Evolutionary conservation across 495 filamentous ascomycete genomes (phyloP).

Genomic region (Xylaria grammica): DNA sequence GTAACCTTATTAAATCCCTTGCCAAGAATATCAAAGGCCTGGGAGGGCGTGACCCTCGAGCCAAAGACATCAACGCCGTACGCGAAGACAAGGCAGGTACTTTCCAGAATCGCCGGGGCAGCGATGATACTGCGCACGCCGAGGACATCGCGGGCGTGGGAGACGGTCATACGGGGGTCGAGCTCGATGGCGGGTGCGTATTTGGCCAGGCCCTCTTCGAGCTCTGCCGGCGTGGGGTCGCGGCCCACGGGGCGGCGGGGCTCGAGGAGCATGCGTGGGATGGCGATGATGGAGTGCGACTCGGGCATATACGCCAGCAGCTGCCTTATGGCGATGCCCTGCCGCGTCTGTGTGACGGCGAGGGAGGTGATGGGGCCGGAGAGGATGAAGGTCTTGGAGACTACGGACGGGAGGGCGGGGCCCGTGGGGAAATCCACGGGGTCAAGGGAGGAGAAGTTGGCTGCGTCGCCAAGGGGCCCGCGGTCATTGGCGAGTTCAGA

Average conservation of each 20-base stretch:
- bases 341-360: conserved; percentile 83
- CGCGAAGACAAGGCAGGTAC: conserved; percentile 88
- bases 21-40: conserved; percentile 88
- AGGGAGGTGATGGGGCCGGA: conserved; percentile 76
- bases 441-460: conserved; percentile 75
- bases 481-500: conserved; percentile 83
- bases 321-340: conserved; percentile 88
- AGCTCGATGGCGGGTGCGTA: conserved; percentile 82
- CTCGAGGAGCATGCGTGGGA: conserved; percentile 80
- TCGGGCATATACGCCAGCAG: conserved; percentile 77
- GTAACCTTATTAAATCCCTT: conserved; percentile 91
- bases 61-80: conserved; percentile 90
- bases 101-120: conserved; percentile 81
- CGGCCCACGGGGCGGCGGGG: conserved; percentile 86
- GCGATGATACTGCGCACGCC: conserved; percentile 76
- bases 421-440: conserved; percentile 54
- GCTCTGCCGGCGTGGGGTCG: conserved; percentile 78
- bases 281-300: conserved; percentile 72
- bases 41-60: conserved; percentile 80
- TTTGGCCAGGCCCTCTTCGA: conserved; percentile 79
- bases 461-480: conserved; percentile 69
- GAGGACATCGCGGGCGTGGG: conserved; percentile 81
- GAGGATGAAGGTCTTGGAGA: conserved; percentile 81
- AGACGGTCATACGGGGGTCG: conserved; percentile 79
- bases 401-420: conserved; percentile 64